Percentiles rank a stretch among this genome's conserved stretches.
phyloP scores from a whole-genome alignment of 768 basidiomycete species.

The Heimioporus sp. region DNA sequence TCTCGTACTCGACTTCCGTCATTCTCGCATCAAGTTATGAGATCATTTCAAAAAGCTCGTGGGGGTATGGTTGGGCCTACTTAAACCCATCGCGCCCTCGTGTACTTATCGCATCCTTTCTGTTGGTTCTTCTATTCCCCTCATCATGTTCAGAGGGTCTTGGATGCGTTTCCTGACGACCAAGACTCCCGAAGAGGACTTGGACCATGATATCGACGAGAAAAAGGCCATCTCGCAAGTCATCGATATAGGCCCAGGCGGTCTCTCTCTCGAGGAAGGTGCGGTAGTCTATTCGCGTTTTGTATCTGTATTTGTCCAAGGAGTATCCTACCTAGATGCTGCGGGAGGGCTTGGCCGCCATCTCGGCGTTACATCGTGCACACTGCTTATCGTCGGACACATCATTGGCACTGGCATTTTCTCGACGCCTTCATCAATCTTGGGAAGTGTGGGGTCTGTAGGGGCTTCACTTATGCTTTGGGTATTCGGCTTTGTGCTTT shows the following conservation, averaged over 20 bases:
- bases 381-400: conserved; percentile 53
- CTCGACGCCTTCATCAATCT: conserved; percentile 59
- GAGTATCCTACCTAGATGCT: conserved; percentile 32
- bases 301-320: not conserved
- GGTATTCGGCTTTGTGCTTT: conserved; percentile 59
- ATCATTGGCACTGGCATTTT: conserved; percentile 67
- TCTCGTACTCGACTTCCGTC: no score
- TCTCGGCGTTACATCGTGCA: conserved; percentile 54
- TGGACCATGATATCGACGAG: not conserved
- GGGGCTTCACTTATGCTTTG: conserved; percentile 63
- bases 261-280: conserved; percentile 52
- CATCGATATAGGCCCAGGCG: conserved; percentile 37
- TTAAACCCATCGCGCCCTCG: no score
- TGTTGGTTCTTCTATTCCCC: no score
- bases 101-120: no score
- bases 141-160: conserved; percentile 8
- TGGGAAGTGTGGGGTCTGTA: conserved; percentile 52
- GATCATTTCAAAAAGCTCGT: no score
- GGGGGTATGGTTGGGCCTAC: no score
- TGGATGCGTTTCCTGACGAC: conserved; percentile 5
- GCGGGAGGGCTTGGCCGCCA: conserved; percentile 60
- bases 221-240: not conserved
- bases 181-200: not conserved
- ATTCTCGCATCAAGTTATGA: no score
- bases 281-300: not conserved